Percentiles rank a stretch among this genome's conserved stretches.
These are phyloP conservation scores for Gastrodia elata DNA, from an alignment of 106 monocot species.

Conservation along the genomic window DNA sequence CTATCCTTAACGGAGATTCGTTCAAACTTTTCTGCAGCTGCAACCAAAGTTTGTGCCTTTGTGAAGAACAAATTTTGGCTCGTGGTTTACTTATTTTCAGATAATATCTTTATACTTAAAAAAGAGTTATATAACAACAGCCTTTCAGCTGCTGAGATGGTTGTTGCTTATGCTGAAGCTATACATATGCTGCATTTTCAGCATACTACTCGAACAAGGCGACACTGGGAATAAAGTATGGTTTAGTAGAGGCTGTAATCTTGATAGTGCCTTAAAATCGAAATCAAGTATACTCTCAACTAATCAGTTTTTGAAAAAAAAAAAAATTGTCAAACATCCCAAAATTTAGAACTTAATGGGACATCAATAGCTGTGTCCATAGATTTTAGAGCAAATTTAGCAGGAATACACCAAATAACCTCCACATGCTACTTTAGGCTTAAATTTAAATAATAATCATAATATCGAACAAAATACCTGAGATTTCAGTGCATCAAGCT, in stretches of 20 bases:
- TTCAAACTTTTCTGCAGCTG: constrained; percentile 52
- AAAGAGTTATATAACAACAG: no score
- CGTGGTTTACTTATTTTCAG: not conserved
- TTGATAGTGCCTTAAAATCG: no score
- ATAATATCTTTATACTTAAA: not conserved
- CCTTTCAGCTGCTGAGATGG: no score
- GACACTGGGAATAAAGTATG: no score
- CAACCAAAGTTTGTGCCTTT: not conserved
- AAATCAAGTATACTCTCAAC: no score
- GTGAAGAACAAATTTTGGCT: not conserved
- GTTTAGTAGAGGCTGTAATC: no score
- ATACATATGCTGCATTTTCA: no score
- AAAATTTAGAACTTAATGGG: no score
- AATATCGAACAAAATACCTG: constrained; percentile 21
- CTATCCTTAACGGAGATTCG: constrained; percentile 22
- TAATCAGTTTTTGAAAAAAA: no score
- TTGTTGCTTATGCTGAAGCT: no score
- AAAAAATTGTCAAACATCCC: no score
- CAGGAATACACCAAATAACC: not conserved
- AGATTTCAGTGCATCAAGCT: constrained; percentile 27
- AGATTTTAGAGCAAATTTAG: not conserved
- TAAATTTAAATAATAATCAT: not conserved
- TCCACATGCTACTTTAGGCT: not conserved
- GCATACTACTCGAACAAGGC: no score
- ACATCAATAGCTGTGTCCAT: not conserved